Conservation (phyloP, 2,329 filamentous ascomycete species). For the Epichloe coenophiala region DNA sequence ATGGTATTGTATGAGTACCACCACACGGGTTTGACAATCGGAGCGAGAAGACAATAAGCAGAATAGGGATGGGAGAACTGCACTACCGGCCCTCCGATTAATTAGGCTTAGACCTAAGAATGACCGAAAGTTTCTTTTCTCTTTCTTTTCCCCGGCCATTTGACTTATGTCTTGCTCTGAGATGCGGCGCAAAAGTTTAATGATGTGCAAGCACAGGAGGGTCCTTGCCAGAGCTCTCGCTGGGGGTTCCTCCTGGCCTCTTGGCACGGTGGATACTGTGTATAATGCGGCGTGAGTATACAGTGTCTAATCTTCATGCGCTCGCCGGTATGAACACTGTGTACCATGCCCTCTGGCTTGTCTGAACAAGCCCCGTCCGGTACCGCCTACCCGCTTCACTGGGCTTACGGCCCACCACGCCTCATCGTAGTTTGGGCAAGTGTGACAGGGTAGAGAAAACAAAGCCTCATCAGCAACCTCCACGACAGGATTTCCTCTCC, state of each 20-base stretch:
- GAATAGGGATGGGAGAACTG: too few species aligned
- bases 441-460: conserved; percentile 26
- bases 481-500: conserved; percentile 14
- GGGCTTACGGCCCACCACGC: conserved; percentile 12
- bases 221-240: not conserved
- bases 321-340: not conserved
- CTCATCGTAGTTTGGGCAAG: conserved; percentile 16
- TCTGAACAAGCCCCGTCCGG: conserved; percentile 1
- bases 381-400: not conserved
- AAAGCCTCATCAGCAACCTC: conserved; percentile 26
- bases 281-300: not conserved
- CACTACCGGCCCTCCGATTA: too few species aligned
- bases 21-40: not conserved
- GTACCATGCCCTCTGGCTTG: not conserved
- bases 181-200: not conserved
- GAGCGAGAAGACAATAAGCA: too few species aligned
- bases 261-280: too few species aligned
- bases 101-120: too few species aligned
- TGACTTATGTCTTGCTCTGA: not conserved
- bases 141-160: not conserved
- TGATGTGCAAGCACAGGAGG: not conserved
- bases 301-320: not conserved
- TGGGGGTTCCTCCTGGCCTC: too few species aligned
- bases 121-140: not conserved
- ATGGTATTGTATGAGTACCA: not conserved